phyloP scores from a whole-genome alignment of 1,284 basidiomycete species.

The Mrakiaceae sp. region DNA sequence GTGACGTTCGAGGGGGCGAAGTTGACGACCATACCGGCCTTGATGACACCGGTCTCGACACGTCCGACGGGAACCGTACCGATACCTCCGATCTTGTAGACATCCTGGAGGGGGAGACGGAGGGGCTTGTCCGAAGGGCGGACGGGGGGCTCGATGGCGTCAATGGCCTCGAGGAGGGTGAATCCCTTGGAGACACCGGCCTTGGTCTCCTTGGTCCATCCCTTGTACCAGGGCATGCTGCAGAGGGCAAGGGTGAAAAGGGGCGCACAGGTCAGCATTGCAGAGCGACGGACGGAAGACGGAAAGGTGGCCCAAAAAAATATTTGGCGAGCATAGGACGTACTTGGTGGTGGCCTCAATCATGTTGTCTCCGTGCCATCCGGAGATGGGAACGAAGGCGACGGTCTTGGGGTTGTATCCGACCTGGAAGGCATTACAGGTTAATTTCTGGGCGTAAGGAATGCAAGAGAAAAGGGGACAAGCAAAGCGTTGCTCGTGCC shows the following conservation, averaged over 20 bases:
- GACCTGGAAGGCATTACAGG: constrained; percentile 38
- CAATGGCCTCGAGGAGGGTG: constrained; percentile 99
- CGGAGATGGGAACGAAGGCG: constrained; percentile 98
- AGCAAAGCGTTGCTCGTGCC: not conserved
- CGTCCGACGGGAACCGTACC: constrained; percentile 99
- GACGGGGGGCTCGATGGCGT: constrained; percentile 94
- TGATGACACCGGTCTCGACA: constrained; percentile 99
- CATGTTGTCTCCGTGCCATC: constrained; percentile 99
- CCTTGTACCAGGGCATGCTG: constrained; percentile 99
- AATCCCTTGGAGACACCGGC: constrained; percentile 86
- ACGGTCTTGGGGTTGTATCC: constrained; percentile 99
- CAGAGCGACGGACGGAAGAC: constrained; percentile 18
- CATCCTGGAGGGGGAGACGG: constrained; percentile 99
- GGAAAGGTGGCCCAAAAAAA: constrained; percentile 18
- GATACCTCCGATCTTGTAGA: constrained; percentile 99
- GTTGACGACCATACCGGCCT: constrained; percentile 75
- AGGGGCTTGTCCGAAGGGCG: constrained; percentile 99
- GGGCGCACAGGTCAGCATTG: not conserved
- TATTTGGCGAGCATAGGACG: constrained; percentile 26
- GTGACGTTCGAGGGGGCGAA: constrained; percentile 69
- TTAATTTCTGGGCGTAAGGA: not conserved
- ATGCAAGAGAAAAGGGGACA: not conserved
- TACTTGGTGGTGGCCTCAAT: constrained; percentile 91
- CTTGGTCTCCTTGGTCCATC: constrained; percentile 95
- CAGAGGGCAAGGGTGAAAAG: constrained; percentile 11